Percentiles rank a stretch among this genome's conserved stretches.
These are phyloP conservation scores for Actinomucor elegans DNA, from an alignment of 371 early-diverging fungal genomes.

Conservation along the genomic window DNA sequence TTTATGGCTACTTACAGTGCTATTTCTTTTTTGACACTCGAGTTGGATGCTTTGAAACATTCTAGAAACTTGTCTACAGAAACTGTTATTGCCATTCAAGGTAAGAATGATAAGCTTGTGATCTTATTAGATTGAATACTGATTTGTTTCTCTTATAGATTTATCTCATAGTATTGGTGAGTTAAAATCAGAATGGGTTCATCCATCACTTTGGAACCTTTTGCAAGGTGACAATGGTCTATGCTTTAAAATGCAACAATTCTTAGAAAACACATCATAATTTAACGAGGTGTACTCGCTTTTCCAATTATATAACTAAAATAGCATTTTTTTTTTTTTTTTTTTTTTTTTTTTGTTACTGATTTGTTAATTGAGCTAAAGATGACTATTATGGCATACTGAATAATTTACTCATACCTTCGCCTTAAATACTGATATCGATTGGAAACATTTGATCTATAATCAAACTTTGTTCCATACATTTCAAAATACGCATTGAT, in stretches of 20 bases:
- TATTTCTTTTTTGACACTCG: conserved; percentile 15
- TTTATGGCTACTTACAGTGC: conserved; percentile 36
- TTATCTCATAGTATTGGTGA: conserved; percentile 5
- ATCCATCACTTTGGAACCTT: conserved; percentile 36
- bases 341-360: no score
- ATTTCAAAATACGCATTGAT: no score
- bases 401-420: no score
- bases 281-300: no score
- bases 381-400: no score
- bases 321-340: no score
- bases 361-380: no score
- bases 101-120: background rate
- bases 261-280: conserved; percentile 21
- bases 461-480: no score
- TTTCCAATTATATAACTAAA: no score
- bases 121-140: background rate
- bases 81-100: conserved; percentile 3
- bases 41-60: background rate
- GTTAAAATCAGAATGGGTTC: conserved; percentile 20
- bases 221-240: conserved; percentile 30
- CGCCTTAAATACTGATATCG: no score
- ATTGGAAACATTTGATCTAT: no score
- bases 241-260: conserved; percentile 9
- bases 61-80: background rate
- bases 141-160: conserved; percentile 15